Conservation (phyloP, 2,329 filamentous ascomycete species). For the Cladophialophora exuberans region DNA sequence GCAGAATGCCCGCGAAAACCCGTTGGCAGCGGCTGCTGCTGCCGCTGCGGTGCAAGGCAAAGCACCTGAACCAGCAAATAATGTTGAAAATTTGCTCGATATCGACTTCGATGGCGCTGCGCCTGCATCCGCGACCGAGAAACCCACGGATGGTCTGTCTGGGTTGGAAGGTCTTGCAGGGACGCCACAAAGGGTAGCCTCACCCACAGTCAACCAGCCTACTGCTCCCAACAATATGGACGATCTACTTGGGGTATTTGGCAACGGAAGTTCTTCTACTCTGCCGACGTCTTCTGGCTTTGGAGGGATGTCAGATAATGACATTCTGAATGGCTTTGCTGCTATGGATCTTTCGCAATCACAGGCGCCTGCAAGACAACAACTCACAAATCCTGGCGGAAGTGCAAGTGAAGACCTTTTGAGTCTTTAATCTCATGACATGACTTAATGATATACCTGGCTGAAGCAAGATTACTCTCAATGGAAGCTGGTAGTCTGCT, state of each 20-base stretch:
- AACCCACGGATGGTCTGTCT: slow-evolving; percentile 65
- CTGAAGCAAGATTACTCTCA: background rate
- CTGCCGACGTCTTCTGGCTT: slow-evolving; percentile 38
- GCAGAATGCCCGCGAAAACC: slow-evolving; percentile 89
- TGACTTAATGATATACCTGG: background rate
- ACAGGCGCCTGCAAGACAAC: slow-evolving; percentile 48
- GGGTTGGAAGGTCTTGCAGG: slow-evolving; percentile 62
- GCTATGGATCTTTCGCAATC: slow-evolving; percentile 73
- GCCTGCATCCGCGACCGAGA: slow-evolving; percentile 79
- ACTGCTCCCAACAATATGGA: slow-evolving; percentile 64
- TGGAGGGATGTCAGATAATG: slow-evolving; percentile 42
- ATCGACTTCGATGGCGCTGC: slow-evolving; percentile 94
- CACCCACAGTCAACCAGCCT: slow-evolving; percentile 45
- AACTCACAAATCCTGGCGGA: slow-evolving; percentile 41
- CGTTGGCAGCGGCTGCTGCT: slow-evolving; percentile 82
- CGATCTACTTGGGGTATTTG: slow-evolving; percentile 77
- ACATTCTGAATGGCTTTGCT: slow-evolving; percentile 82
- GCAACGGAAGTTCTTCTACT: slow-evolving; percentile 47
- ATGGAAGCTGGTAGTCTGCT: no score
- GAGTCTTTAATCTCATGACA: slow-evolving; percentile 36
- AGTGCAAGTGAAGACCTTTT: slow-evolving; percentile 67
- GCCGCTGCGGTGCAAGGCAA: slow-evolving; percentile 65
- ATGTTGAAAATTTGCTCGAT: slow-evolving; percentile 92
- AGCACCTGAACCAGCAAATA: slow-evolving; percentile 63
- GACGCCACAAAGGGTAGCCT: slow-evolving; percentile 54